Conservation (phyloP, 805 yeast genomes). For the Suhomyces sp. region DNA sequence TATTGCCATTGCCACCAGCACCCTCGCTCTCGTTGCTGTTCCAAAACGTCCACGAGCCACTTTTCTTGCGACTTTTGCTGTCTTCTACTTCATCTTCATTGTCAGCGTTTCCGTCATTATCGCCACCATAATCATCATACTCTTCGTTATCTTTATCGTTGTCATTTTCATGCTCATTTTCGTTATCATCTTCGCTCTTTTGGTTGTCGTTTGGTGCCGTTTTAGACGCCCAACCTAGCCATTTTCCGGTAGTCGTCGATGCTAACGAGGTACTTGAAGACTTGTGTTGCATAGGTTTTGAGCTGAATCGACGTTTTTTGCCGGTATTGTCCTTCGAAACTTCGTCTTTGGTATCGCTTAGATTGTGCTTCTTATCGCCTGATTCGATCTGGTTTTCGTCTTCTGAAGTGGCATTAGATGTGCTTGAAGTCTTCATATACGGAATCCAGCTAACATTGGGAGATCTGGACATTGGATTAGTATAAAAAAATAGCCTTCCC, state of each 20-base stretch:
- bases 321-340: background rate
- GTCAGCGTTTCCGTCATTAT: background rate
- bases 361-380: background rate
- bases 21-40: slow-evolving; percentile 11
- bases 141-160: slow-evolving; percentile 21
- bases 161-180: slow-evolving; percentile 15
- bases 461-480: background rate
- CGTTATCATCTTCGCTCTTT: slow-evolving; percentile 10
- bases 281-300: slow-evolving; percentile 12
- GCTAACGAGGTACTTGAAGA: slow-evolving; percentile 23
- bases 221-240: slow-evolving; percentile 26
- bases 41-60: slow-evolving; percentile 39
- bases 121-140: slow-evolving; percentile 25
- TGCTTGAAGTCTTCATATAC: background rate
- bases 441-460: slow-evolving; percentile 2
- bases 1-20: slow-evolving; percentile 7
- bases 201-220: slow-evolving; percentile 17
- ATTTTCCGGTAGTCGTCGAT: slow-evolving; percentile 23
- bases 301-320: background rate
- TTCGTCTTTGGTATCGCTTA: background rate
- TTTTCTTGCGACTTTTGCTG: slow-evolving; percentile 19
- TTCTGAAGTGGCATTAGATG: background rate
- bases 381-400: background rate
- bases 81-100: slow-evolving; percentile 35
- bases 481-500: background rate